A percentile compares a stretch with the other conserved stretches of the same genome.
Evolutionary conservation across 257 asterid species (phyloP).

Genomic region (Nicotiana paniculata): DNA sequence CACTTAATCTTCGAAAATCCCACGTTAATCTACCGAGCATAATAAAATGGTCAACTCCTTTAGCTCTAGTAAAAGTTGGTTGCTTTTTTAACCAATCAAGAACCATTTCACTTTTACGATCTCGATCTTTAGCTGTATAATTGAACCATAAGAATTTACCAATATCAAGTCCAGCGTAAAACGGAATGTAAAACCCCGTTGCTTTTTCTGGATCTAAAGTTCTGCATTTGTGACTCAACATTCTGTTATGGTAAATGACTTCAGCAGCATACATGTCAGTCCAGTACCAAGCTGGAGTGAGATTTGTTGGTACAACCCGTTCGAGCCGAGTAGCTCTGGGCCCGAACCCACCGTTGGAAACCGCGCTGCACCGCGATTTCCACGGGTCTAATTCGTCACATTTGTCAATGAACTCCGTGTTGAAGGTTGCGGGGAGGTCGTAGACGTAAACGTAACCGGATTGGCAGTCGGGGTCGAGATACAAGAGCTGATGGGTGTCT

Average conservation of each 20-base stretch:
- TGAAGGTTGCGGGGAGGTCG: slow-evolving; percentile 38
- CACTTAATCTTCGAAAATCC: slow-evolving; percentile 58
- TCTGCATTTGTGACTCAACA: slow-evolving; percentile 38
- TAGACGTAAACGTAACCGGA: slow-evolving; percentile 44
- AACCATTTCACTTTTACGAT: slow-evolving; percentile 31
- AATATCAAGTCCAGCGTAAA: slow-evolving; percentile 61
- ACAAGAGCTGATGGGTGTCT: background rate
- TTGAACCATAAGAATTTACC: slow-evolving; percentile 51
- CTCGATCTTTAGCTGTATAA: slow-evolving; percentile 41
- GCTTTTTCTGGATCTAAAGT: slow-evolving; percentile 42
- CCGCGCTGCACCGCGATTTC: slow-evolving; percentile 41
- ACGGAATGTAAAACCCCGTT: slow-evolving; percentile 52
- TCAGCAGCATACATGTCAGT: slow-evolving; percentile 50
- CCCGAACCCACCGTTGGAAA: slow-evolving; percentile 46
- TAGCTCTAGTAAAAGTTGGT: slow-evolving; percentile 23
- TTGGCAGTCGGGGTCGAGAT: slow-evolving; percentile 22
- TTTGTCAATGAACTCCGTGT: slow-evolving; percentile 30
- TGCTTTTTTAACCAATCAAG: slow-evolving; percentile 39
- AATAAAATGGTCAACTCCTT: slow-evolving; percentile 58
- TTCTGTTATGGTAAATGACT: slow-evolving; percentile 42
- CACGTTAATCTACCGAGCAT: slow-evolving; percentile 52
- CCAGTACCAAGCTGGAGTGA: slow-evolving; percentile 45
- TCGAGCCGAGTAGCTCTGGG: slow-evolving; percentile 44
- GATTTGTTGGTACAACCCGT: slow-evolving; percentile 28
- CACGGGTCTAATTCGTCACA: slow-evolving; percentile 41